Base-by-base conservation (phyloP, 228 moss, liverwort and hornwort genomes). In the Sphagnum fallax region DNA sequence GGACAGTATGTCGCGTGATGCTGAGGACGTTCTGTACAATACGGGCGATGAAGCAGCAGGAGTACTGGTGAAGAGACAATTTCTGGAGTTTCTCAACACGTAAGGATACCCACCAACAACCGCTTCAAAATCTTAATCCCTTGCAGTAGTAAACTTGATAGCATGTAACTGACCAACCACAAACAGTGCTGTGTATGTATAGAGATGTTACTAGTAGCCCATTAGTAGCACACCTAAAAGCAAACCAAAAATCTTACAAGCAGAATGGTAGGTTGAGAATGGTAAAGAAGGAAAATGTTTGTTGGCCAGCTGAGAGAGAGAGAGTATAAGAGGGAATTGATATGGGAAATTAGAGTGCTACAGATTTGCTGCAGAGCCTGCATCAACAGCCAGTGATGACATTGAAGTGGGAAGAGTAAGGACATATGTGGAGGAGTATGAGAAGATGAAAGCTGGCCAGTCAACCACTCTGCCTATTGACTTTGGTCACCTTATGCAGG, bases 381-480 rank as follows among this genome's bases (percentile, higher is more conserved):
- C 74, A 6, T 75, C 79, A 32, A 77, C 71, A 77, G 73, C 11
- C 10, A 82, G 80, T 69, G 88, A 84, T 68, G 85, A 88, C n/a
- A 71, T 85, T 81, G 79, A 80, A 52, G 65, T 77, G 1, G 78
- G 64, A 78, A 82, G 76, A 63, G 77, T 68, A 59, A 74, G 78
- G 70, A 71, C 59, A 0, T 98, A 98, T 77, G 72, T 80, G 47
- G 88, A 87, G 49, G 98, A 93, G 74, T 87, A 73, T 60, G 78
- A 75, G 63, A 80, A 82, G 67, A 91, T 98, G 98, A 65, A 82
- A 64, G 72, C 73, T 49, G 88, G 82, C 68, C 83, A 89, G 73
- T 76, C 84, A 53, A 83, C 93, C 4, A 98, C 98, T 61, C 85
- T 98, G 80, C 84, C 82, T 59, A 71, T 98, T 58, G 92, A 98